Conservation (phyloP, 768 basidiomycete species). For the Chalciporus piperatus region DNA sequence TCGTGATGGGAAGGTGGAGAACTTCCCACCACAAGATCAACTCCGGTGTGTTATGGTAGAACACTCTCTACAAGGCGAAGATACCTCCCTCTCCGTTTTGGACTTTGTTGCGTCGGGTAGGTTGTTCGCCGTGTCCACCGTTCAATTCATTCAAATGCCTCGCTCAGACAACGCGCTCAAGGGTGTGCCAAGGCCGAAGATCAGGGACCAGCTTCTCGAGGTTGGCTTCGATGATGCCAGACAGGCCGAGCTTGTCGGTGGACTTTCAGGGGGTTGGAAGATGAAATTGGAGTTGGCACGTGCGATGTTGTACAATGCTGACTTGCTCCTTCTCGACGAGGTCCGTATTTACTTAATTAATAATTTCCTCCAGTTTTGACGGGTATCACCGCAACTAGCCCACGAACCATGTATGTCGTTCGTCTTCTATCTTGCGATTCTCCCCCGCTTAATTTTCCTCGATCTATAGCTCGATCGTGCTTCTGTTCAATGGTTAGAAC, state of each 20-base stretch:
- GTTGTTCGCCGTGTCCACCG: slow-evolving; percentile 20
- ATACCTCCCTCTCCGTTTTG: slow-evolving; percentile 74
- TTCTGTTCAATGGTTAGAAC: slow-evolving; percentile 90
- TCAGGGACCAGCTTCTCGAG: slow-evolving; percentile 74
- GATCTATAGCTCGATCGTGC: slow-evolving; percentile 64
- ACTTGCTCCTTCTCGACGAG: slow-evolving; percentile 83
- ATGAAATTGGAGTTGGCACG: slow-evolving; percentile 97
- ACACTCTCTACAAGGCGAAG: slow-evolving; percentile 93
- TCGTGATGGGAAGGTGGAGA: slow-evolving; percentile 92
- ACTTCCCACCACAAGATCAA: slow-evolving; percentile 87
- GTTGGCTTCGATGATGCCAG: slow-evolving; percentile 90
- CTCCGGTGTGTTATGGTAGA: slow-evolving; percentile 95
- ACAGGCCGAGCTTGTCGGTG: slow-evolving; percentile 82
- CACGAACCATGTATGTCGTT: slow-evolving; percentile 77
- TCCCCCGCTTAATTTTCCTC: slow-evolving; percentile 16
- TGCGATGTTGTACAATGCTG: slow-evolving; percentile 95
- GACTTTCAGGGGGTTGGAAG: slow-evolving; percentile 97
- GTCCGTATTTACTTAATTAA: slow-evolving; percentile 36
- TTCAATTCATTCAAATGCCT: slow-evolving; percentile 1
- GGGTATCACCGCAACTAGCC: slow-evolving; percentile 49
- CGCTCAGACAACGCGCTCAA: slow-evolving; percentile 64
- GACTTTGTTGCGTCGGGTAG: slow-evolving; percentile 87
- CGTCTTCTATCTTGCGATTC: slow-evolving; percentile 12
- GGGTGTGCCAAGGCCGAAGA: slow-evolving; percentile 61
- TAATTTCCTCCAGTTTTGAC: slow-evolving; percentile 18